A percentile compares a stretch with the other conserved stretches of the same genome.
Evolutionary conservation across 176 grass and related monocot species (phyloP).

Genomic region (Juncus inflexus): DNA sequence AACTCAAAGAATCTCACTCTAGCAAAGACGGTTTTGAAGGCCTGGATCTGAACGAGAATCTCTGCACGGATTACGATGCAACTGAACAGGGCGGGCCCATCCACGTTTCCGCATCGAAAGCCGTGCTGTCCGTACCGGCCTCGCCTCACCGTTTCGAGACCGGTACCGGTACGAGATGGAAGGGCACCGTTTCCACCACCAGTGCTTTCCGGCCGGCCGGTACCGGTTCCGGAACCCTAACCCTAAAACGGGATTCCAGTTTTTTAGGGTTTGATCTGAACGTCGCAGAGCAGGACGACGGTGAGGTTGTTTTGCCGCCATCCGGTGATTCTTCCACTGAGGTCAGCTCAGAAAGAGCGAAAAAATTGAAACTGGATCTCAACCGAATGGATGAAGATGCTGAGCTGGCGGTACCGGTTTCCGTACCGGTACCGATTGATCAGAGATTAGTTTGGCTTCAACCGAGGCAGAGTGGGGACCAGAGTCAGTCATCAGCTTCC

Average conservation of each 20-base stretch:
- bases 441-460: neutral
- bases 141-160: constrained; percentile 29
- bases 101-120: constrained; percentile 34
- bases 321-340: constrained; percentile 29
- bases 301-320: constrained; percentile 14
- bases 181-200: constrained; percentile 32
- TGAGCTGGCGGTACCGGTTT: constrained; percentile 9
- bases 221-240: constrained; percentile 17
- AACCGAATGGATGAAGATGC: constrained; percentile 21
- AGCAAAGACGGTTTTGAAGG: constrained; percentile 11
- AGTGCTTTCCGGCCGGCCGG: constrained; percentile 39
- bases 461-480: neutral
- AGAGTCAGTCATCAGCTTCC: constrained; percentile 28
- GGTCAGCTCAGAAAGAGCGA: constrained; percentile 20
- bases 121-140: constrained; percentile 23
- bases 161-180: constrained; percentile 34
- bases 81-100: constrained; percentile 6
- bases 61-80: constrained; percentile 21
- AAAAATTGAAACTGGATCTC: constrained; percentile 31
- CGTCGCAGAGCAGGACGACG: constrained; percentile 22
- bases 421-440: neutral
- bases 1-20: neutral
- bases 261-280: constrained; percentile 38
- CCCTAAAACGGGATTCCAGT: constrained; percentile 19
- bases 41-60: constrained; percentile 41